Percentiles rank a stretch among this genome's conserved stretches.
Conservation (phyloP, 2,329 filamentous ascomycete species). For the Arthrobotrys conoides region DNA sequence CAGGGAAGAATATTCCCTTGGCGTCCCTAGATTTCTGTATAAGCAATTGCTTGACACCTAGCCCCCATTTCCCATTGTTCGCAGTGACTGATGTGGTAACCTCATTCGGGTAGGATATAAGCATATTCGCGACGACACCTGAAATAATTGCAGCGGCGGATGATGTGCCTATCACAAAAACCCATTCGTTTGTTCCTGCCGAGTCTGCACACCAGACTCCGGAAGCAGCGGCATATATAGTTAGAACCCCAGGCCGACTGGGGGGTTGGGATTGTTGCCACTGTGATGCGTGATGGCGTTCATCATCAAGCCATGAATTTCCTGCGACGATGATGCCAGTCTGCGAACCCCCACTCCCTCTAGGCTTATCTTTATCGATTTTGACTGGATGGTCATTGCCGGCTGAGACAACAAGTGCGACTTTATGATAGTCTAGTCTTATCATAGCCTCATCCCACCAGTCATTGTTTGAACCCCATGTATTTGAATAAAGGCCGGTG, state of each 20-base stretch:
- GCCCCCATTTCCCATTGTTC: conserved; percentile 30
- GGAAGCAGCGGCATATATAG: conserved; percentile 19
- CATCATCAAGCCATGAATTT: conserved; percentile 20
- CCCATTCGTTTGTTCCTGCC: neutral
- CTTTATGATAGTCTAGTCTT: neutral
- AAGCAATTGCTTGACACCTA: conserved; percentile 22
- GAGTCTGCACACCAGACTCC: neutral
- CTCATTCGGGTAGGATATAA: conserved; percentile 11
- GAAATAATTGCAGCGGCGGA: neutral
- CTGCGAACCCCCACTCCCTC: neutral
- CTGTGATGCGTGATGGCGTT: conserved; percentile 17
- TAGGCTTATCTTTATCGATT: neutral
- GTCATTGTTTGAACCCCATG: neutral
- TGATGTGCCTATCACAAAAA: conserved; percentile 8
- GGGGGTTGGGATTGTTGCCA: neutral
- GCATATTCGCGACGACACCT: conserved; percentile 30
- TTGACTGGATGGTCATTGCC: conserved; percentile 29
- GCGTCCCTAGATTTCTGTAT: neutral
- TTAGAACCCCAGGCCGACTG: conserved; percentile 21
- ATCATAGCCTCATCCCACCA: conserved; percentile 27
- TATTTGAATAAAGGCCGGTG: neutral
- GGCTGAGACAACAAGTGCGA: conserved; percentile 14
- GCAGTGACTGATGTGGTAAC: neutral
- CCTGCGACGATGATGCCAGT: conserved; percentile 38
- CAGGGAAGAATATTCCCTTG: conserved; percentile 5